Evolutionary conservation across 2,329 filamentous ascomycete genomes (phyloP).

Genomic region (Fusarium albosuccineum): DNA sequence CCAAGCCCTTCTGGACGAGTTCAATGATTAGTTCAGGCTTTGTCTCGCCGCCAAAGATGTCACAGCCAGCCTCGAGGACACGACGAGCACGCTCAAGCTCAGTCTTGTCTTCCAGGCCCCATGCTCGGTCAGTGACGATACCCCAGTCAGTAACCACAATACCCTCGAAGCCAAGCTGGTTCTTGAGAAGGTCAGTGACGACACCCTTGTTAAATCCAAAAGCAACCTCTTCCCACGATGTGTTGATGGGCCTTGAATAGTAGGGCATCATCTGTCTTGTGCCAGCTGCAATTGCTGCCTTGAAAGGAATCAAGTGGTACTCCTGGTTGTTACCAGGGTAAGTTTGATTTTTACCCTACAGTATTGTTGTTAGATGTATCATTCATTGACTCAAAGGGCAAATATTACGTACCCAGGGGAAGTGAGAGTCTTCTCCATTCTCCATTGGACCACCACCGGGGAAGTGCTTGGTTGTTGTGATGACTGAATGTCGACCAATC

Average conservation of each 20-base stretch:
- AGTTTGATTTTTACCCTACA: constrained; percentile 61
- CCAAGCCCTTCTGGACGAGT: constrained; percentile 56
- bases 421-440: constrained; percentile 66
- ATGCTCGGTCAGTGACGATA: constrained; percentile 64
- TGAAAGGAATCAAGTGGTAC: constrained; percentile 64
- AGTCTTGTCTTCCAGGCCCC: constrained; percentile 62
- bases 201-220: constrained; percentile 66
- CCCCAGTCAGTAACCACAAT: constrained; percentile 68
- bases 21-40: constrained; percentile 62
- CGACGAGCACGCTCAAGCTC: constrained; percentile 49
- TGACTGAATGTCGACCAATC: constrained; percentile 59
- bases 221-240: constrained; percentile 60
- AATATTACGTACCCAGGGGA: constrained; percentile 49
- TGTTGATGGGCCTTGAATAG: constrained; percentile 62
- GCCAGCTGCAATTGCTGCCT: constrained; percentile 62
- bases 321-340: constrained; percentile 65
- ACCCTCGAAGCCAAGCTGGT: constrained; percentile 63
- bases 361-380: constrained; percentile 37
- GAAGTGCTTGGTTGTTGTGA: constrained; percentile 67
- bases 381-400: background rate
- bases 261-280: constrained; percentile 66
- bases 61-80: constrained; percentile 63
- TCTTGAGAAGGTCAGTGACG: constrained; percentile 62
- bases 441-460: constrained; percentile 63
- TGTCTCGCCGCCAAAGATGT: constrained; percentile 65